Percentiles rank a stretch among this genome's conserved stretches.
These are phyloP conservation scores for Pythium sukuiense DNA, from an alignment of 352 stramenopile genomes.

Conservation along the genomic window DNA sequence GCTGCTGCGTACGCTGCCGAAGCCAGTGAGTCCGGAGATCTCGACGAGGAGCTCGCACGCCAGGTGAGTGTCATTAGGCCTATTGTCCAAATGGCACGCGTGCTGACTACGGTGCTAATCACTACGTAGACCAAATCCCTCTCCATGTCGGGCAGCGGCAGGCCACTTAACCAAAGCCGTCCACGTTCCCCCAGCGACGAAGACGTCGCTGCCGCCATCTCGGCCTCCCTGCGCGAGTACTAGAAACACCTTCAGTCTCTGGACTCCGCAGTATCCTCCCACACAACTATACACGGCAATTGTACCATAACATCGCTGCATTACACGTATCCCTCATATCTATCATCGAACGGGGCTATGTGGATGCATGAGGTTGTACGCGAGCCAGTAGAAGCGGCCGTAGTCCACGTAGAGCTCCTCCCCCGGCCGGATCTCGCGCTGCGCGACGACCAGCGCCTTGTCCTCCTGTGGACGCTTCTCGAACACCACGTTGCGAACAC, in stretches of 20 bases:
- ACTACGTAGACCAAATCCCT: constrained; percentile 25
- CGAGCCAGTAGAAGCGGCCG: constrained; percentile 81
- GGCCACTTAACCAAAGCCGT: constrained; percentile 25
- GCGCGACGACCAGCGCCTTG: constrained; percentile 57
- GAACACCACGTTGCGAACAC: constrained; percentile 77
- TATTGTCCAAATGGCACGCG: too few species aligned
- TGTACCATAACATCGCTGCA: background rate
- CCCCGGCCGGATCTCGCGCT: constrained; percentile 49
- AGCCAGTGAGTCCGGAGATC: constrained; percentile 31
- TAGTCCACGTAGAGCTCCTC: constrained; percentile 86
- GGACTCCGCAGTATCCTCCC: too few species aligned
- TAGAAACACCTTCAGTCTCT: constrained; percentile 20
- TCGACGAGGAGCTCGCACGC: constrained; percentile 43
- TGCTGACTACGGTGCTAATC: too few species aligned
- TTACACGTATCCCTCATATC: background rate
- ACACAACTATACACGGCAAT: background rate
- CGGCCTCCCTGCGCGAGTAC: constrained; percentile 62
- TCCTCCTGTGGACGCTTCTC: constrained; percentile 53
- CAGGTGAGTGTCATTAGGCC: too few species aligned
- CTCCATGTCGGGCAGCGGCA: constrained; percentile 42
- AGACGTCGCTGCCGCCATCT: constrained; percentile 65
- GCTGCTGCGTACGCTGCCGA: constrained; percentile 9
- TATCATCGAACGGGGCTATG: constrained; percentile 51
- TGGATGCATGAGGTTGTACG: constrained; percentile 70
- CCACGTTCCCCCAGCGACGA: constrained; percentile 50